Evolutionary conservation across 2,329 filamentous ascomycete species (phyloP), one percentile per base, ranked within the genome.

Genomic region (Colletotrichum musicola): DNA sequence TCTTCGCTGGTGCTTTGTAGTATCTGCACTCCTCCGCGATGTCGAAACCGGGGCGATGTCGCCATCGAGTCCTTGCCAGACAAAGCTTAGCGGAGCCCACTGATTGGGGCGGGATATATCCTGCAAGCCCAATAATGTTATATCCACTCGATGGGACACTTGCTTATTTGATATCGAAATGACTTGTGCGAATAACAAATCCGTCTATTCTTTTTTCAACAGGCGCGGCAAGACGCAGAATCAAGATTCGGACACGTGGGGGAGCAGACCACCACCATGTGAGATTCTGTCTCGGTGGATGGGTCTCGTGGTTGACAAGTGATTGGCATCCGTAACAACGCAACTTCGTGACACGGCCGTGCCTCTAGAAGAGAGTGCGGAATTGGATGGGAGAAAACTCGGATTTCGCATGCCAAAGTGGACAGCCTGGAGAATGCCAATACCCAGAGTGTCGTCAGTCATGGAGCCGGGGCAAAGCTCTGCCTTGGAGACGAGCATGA

Each of bases 11-110:
- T 56, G 59, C 54, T 69, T 63, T 60, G 64, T 47, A 56, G 64
- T 47, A 56, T 64, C 49, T 16, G 49, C 55, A 65, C 65, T 68
- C 65, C 55, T 68, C 62, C 42, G 62, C 55, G 42, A 65, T 58
- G 60, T 67, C 64, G 51, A 70, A 71, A 67, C 70, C 63, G 72
- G 65, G 71, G 66, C 71, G 73, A 75, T 75, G 73, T 74, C 73
- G 73, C 73, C 72, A 75, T 75, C 72, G 65, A 70, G 68, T 64
- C 72, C 69, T 71, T 64, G 54, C 70, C 70, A 49, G 61, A 53
- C 63, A 20, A 70, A 71, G 70, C 61, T 62, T 71, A 71, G 70
- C 64, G 63, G 67, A 50, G 55, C 20, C 65, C 22, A 27, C 35
- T 25, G 47, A 64, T 64, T 54, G 64, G 27, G 61, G 51, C 51